Conservation (phyloP, 129 eudicot genomes). For the Chrysanthemum makinoi region DNA sequence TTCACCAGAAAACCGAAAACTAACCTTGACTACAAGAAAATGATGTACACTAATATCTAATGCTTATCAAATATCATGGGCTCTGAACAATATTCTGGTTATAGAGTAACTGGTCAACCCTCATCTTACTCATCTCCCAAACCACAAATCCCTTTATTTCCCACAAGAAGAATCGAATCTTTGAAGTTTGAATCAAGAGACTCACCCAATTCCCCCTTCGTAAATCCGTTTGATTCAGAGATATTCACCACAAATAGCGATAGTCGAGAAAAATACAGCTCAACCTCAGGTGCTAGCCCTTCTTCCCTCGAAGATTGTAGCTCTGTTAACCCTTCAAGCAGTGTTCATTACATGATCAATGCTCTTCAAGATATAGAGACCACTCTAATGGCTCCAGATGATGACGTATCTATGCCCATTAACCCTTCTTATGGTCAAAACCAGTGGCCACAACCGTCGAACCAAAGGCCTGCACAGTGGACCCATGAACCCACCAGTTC, state of each 20-base stretch:
- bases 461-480: conserved; percentile 20
- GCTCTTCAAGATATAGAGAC: conserved; percentile 67
- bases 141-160: conserved; percentile 36
- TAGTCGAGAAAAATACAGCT: background rate
- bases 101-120: conserved; percentile 42
- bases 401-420: conserved; percentile 38
- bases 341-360: conserved; percentile 40
- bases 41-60: conserved; percentile 28
- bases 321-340: conserved; percentile 37
- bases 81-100: conserved; percentile 45
- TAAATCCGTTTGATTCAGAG: conserved; percentile 53
- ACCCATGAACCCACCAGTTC: conserved; percentile 35
- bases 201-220: conserved; percentile 85
- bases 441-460: conserved; percentile 30
- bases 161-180: conserved; percentile 41
- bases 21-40: conserved; percentile 12
- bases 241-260: conserved; percentile 23
- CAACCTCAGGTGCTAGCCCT: conserved; percentile 58
- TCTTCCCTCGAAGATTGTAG: conserved; percentile 58
- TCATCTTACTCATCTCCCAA: conserved; percentile 46
- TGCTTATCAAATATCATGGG: conserved; percentile 64
- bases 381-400: conserved; percentile 70
- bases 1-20: background rate
- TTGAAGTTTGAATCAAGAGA: conserved; percentile 53
- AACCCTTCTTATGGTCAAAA: conserved; percentile 39